These are phyloP conservation scores for Dunaliella primolecta DNA, from an alignment of 139 green algal genomes.

Conservation along the genomic window DNA sequence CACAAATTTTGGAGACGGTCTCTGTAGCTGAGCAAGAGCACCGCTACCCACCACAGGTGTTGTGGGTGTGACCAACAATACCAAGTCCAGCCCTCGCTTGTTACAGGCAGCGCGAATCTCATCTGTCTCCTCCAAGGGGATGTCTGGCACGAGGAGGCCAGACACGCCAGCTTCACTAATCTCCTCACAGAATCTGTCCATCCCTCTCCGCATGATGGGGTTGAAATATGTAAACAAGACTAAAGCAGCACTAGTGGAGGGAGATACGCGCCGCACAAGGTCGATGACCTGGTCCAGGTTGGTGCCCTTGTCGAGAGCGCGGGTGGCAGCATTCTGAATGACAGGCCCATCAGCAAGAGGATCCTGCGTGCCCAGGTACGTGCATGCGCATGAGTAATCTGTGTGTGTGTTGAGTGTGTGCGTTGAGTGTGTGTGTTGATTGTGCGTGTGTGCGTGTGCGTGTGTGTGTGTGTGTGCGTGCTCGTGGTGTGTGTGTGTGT, in stretches of 20 bases:
- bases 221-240: constrained; percentile 99
- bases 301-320: constrained; percentile 75
- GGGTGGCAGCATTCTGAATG: constrained; percentile 91
- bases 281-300: constrained; percentile 78
- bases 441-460: no score
- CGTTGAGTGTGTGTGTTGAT: no score
- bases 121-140: constrained; percentile 94
- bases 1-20: no score
- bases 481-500: no score
- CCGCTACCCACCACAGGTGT: constrained; percentile 48
- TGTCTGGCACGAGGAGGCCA: constrained; percentile 94
- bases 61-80: constrained; percentile 90
- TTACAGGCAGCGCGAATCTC: constrained; percentile 63
- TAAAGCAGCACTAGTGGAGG: constrained; percentile 76
- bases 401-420: no score
- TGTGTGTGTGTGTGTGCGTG: no score
- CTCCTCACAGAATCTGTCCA: constrained; percentile 83
- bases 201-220: constrained; percentile 88
- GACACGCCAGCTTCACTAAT: constrained; percentile 82
- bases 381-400: no score
- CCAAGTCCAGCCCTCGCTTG: constrained; percentile 83
- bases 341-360: constrained; percentile 93
- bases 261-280: constrained; percentile 52
- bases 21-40: no score
- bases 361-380: constrained; percentile 75